A percentile compares a stretch with the other conserved stretches of the same genome.
These are phyloP conservation scores for Septoria linicola DNA, from an alignment of 2,329 filamentous ascomycete genomes.

Conservation along the genomic window DNA sequence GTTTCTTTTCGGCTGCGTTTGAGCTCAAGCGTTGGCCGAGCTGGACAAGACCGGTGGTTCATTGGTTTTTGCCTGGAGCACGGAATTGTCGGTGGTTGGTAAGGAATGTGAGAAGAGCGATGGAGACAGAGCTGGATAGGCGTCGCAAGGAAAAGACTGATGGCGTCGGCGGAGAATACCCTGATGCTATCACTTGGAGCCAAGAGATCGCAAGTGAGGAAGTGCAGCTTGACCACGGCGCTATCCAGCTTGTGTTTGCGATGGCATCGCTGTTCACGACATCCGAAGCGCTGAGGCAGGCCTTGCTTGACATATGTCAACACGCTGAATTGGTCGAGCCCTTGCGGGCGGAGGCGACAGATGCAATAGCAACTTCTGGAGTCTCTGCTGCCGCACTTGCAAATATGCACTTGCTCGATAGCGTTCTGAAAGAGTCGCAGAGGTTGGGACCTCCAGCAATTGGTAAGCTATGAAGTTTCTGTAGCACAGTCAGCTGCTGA, in stretches of 20 bases:
- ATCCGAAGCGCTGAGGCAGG: conserved; percentile 29
- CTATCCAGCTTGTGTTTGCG: conserved; percentile 19
- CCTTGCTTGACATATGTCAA: conserved; percentile 25
- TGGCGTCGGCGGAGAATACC: conserved; percentile 21
- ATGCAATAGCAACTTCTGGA: conserved; percentile 25
- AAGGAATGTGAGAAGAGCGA: conserved; percentile 36
- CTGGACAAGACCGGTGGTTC: conserved; percentile 38
- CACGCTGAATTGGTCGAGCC: conserved; percentile 29
- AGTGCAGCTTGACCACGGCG: neutral
- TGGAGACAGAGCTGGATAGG: conserved; percentile 37
- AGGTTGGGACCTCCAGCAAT: conserved; percentile 17
- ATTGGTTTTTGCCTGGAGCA: conserved; percentile 40
- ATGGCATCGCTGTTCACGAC: conserved; percentile 29
- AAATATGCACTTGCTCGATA: conserved; percentile 36
- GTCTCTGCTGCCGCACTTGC: conserved; percentile 30
- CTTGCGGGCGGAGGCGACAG: conserved; percentile 31
- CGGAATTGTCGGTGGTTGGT: conserved; percentile 37
- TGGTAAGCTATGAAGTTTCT: too few relatives aligned
- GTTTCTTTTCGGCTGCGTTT: conserved; percentile 36
- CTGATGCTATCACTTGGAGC: conserved; percentile 35
- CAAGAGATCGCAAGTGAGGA: conserved; percentile 24
- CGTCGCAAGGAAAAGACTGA: conserved; percentile 20
- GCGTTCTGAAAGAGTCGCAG: conserved; percentile 29
- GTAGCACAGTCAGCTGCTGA: too few relatives aligned
- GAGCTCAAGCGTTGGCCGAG: conserved; percentile 39